These are phyloP conservation scores for Tetrahymena borealis DNA, from an alignment of 73 alveolate genomes.

Conservation along the genomic window DNA sequence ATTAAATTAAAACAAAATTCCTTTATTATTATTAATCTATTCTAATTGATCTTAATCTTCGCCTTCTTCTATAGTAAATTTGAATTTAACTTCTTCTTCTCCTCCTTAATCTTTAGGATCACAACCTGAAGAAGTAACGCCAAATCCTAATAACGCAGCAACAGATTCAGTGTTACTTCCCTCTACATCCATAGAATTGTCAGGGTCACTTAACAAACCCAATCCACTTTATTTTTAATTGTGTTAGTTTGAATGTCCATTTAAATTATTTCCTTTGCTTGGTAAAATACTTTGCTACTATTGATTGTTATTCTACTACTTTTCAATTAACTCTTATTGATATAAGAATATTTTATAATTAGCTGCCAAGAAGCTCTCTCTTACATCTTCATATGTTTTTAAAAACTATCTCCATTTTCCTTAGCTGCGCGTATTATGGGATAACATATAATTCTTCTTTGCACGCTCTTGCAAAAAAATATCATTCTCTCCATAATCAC, in stretches of 20 bases:
- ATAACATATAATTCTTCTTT: background rate
- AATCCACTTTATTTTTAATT: background rate
- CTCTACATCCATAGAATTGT: too few relatives aligned
- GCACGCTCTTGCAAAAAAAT: background rate
- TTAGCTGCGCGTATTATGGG: background rate
- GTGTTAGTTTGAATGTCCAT: background rate
- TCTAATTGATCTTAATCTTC: too few relatives aligned
- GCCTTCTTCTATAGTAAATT: too few relatives aligned
- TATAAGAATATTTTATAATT: background rate
- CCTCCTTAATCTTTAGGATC: too few relatives aligned
- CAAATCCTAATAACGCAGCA: too few relatives aligned
- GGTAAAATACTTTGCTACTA: background rate
- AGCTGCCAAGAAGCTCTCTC: background rate
- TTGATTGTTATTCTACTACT: background rate
- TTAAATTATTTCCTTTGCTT: background rate
- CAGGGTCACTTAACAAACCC: too few relatives aligned
- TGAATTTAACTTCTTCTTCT: too few relatives aligned
- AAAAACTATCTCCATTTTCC: background rate
- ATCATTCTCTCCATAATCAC: background rate
- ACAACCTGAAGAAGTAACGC: too few relatives aligned
- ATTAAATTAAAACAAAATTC: background rate
- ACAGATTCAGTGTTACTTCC: too few relatives aligned
- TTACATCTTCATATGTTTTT: background rate
- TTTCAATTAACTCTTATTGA: background rate
- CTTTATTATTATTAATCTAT: too few relatives aligned